Evolutionary conservation across 2,329 filamentous ascomycete species (phyloP), one percentile per base, ranked within the genome.

Genomic region (Colletotrichum orchidophilum): DNA sequence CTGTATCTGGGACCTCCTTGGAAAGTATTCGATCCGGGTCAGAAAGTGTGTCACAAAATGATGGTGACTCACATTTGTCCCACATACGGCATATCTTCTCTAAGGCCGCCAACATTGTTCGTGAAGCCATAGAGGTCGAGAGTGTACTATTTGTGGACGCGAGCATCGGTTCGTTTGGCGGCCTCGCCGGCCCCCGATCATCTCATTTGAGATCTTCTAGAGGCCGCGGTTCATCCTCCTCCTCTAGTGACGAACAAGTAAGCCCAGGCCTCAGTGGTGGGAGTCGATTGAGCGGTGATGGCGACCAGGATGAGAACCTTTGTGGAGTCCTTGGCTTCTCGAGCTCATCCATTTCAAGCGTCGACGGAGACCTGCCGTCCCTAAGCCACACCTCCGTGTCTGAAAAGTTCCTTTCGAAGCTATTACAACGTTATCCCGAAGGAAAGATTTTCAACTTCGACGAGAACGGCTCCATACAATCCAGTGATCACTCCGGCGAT

Each of bases 371-470:
- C 29, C 39, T 65, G 2, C 68, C 73, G 2, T 53, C 50, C 8
- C 52, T 39, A 0, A 66, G 75, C 11, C 66, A 75, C 5, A 69
- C 75, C 11, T 73, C 74, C 2, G 68, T 87, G 1, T 78, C 82
- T 0, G 82, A 85, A 60, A 77, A 73, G 5, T 80, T 85, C 15
- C 76, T 88, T 2, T 75, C 78, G 1, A 78, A 77, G 2, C 79
- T 88, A 6, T 75, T 87, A 1, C 80, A 80, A 13, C 78, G 82
- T 1, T 84, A 88, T 66, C 85, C 85, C 0, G 76, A 79, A 9
- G 87, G 86, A 0, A 82, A 82, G 59, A 79, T 87, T 1, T 87
- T 86, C 71, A 83, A 82, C 59, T 84, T 84, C 33, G 82, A 81
- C 15, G 77, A 78, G 5, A 75, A 81, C 12, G 84, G 83, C 0